Evolutionary conservation across 148 eudicot species (phyloP), one percentile per base, ranked within the genome.

Genomic region (Spergularia marina): DNA sequence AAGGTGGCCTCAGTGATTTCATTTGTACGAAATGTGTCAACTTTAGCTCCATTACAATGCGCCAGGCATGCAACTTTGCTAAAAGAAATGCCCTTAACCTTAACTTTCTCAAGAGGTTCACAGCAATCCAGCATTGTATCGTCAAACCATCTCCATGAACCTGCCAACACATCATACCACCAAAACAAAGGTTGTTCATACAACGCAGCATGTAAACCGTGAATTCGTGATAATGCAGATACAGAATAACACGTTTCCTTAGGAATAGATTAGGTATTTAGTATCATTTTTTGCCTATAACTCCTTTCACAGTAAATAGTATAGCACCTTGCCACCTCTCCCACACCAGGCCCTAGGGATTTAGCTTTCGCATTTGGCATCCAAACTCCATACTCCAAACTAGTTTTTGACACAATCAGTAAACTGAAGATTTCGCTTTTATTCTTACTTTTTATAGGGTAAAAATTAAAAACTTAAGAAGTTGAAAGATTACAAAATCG

Each of bases 121-220:
- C 89, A 86, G 21, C 87, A 86, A 55, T 86, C 89, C 72, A 86
- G 71, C 87, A 86, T 86, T 7, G 87, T 53, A 73, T 86, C 89
- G 73, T 84, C 86, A 69, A 79, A 86, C 87, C 89, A 86, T 80
- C 87, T 84, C 87, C 89, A 86, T 16, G 89, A 84, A 62, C 89
- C 89, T 86, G 36, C 36, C 36, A 30, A 30, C 36, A 64, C 57
- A 70, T 25, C 49, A 70, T 18, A n/a, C 66, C 53, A 34, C 20
- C 36, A 17, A 13, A 70, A 56, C 15, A 21, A 14, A 20, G 25
- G 57, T 51, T 8, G 36, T 30, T 30, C 36, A 30, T 30, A 30
- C 36, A 30, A 30, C 4, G 36, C 36, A 30, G 36, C 36, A 30
- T 30, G 36, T 2, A 30, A 30, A 30, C 36, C 36, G 36, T 30